phyloP scores from a whole-genome alignment of 208 protist genomes.

The Porcisia deanei region DNA sequence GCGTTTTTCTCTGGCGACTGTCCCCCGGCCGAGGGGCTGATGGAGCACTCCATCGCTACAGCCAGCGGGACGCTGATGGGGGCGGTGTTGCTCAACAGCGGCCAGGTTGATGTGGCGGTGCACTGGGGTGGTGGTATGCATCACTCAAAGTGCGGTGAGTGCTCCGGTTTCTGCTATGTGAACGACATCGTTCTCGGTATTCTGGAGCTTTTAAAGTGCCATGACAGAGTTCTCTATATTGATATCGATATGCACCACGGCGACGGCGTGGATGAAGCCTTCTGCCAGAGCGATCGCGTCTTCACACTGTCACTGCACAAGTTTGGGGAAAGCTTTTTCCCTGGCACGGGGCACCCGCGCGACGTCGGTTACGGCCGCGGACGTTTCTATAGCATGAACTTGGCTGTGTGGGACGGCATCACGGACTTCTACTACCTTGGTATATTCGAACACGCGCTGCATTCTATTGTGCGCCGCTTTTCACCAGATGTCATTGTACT shows the following conservation, averaged over 20 bases:
- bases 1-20: slow-evolving; percentile 88
- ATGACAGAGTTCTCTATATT: slow-evolving; percentile 98
- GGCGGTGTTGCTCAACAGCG: slow-evolving; percentile 83
- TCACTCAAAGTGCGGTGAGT: slow-evolving; percentile 97
- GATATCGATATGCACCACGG: slow-evolving; percentile 99
- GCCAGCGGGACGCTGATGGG: slow-evolving; percentile 87
- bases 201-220: slow-evolving; percentile 98
- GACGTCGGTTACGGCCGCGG: slow-evolving; percentile 83
- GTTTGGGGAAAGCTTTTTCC: slow-evolving; percentile 98
- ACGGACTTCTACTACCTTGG: slow-evolving; percentile 90
- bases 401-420: slow-evolving; percentile 88
- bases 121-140: slow-evolving; percentile 99
- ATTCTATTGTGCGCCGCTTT: slow-evolving; percentile 52
- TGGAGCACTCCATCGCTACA: slow-evolving; percentile 86
- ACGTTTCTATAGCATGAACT: slow-evolving; percentile 88
- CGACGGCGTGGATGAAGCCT: slow-evolving; percentile 99
- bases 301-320: slow-evolving; percentile 99
- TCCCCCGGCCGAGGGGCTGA: slow-evolving; percentile 85
- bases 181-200: slow-evolving; percentile 99
- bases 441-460: slow-evolving; percentile 80
- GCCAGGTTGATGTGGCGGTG: slow-evolving; percentile 91
- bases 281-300: slow-evolving; percentile 99
- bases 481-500: slow-evolving; percentile 97
- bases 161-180: slow-evolving; percentile 99
- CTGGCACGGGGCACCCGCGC: slow-evolving; percentile 94